Base-by-base conservation (phyloP, 139 green algal species). In the Picochlorum sp. region DNA sequence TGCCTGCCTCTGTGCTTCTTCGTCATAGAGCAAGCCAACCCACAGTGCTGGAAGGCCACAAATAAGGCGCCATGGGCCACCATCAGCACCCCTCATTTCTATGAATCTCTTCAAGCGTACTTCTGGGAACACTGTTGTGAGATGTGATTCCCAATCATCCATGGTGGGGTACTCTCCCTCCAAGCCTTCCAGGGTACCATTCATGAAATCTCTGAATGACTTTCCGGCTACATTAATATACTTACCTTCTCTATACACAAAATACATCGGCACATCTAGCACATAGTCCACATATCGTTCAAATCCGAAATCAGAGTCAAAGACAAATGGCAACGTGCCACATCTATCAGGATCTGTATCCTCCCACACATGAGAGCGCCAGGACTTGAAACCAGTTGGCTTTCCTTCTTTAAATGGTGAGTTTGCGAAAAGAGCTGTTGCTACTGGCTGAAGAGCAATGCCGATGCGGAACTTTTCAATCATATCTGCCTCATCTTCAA, bases 181-280 rank as follows among this genome's bases (percentile, higher is more conserved):
- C 55, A 95, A 71, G 14, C 77, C 76, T 4, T 81, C 77, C 49
- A 96, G 78, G 69, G 88, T 89, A 30, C 79, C 92, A 58, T 90
- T 73, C 82, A 98, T 86, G 77, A 97, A 98, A 70, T 96, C 90
- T 37, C 82, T 70, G 77, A 88, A 97, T 24, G 73, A 83, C 74
- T 85, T 67, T 0, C 89, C 88, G 15, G 88, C 80, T 30, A 69
- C 67, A 63, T 98, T 80, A 54, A 93, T 54, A 79, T 97, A 97
- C 31, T 75, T 66, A 6, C 90, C 88, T n/a, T 95, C 73, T 38
- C 94, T 82, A 82, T 97, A 98, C 58, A 95, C 82, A 74, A 98
- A 98, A 85, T 98, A 98, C 92, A 98, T 98, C 18, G 93, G 92
- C 31, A 98, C 93, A 59, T 92, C 79, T 75, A 98, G 82, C 15